phyloP scores from a whole-genome alignment of 2,329 filamentous ascomycete genomes.

The Cercospora sojina region DNA sequence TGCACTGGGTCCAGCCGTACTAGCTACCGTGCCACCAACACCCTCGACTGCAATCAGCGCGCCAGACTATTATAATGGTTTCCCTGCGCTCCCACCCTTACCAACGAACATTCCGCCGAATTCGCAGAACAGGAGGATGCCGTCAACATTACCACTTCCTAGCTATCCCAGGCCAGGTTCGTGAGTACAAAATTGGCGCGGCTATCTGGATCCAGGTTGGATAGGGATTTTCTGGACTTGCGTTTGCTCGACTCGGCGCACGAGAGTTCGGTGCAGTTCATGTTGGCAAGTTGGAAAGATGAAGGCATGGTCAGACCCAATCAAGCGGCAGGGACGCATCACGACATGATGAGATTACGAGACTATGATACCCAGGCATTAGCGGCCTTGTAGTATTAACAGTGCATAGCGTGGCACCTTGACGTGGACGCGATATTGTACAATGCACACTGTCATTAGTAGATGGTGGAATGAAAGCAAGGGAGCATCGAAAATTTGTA shows the following conservation, averaged over 20 bases:
- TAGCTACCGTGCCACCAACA: slow-evolving; percentile 66
- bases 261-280: neutral
- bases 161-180: slow-evolving; percentile 15
- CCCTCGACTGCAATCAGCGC: slow-evolving; percentile 18
- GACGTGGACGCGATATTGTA: neutral
- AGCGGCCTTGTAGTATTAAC: neutral
- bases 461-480: neutral
- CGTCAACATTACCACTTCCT: slow-evolving; percentile 14
- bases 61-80: slow-evolving; percentile 24
- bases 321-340: slow-evolving; percentile 3
- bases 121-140: slow-evolving; percentile 6
- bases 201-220: neutral
- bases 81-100: slow-evolving; percentile 12
- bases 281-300: neutral
- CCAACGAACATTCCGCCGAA: slow-evolving; percentile 5
- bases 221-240: neutral
- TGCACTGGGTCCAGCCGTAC: slow-evolving; percentile 82
- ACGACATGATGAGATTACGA: slow-evolving; percentile 8
- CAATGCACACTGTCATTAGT: neutral
- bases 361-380: slow-evolving; percentile 3
- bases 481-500: neutral
- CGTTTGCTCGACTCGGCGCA: neutral
- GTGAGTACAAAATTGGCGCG: neutral
- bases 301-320: neutral
- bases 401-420: neutral